Evolutionary conservation across 768 basidiomycete species (phyloP).

Genomic region (Collybia nuda): DNA sequence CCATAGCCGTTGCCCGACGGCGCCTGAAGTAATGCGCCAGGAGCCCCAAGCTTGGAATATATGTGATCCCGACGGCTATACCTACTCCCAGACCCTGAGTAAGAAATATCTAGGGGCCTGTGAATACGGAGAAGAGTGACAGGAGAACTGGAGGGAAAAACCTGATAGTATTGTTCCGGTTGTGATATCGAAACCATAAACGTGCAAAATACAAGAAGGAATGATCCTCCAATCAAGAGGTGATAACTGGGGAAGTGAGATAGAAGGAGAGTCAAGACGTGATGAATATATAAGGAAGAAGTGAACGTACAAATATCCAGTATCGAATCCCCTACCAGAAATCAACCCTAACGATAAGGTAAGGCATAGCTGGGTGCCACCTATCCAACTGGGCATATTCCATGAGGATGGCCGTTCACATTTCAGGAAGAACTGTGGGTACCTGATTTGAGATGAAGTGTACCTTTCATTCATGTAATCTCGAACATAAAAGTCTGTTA

Average conservation of each 20-base stretch:
- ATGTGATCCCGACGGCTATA: constrained; percentile 40
- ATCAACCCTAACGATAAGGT: constrained; percentile 42
- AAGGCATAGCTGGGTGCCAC: constrained; percentile 48
- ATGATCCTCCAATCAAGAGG: constrained; percentile 41
- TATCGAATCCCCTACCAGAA: constrained; percentile 49
- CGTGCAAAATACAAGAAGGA: constrained; percentile 39
- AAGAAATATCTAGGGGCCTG: constrained; percentile 33
- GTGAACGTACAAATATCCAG: constrained; percentile 46
- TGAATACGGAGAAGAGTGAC: too few species aligned
- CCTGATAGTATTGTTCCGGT: constrained; percentile 3
- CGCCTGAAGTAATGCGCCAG: constrained; percentile 44
- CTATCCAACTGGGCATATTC: constrained; percentile 34
- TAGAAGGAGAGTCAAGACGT: neutral
- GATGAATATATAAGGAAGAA: neutral
- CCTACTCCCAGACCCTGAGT: constrained; percentile 50
- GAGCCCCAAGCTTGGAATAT: constrained; percentile 43
- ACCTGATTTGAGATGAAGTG: constrained; percentile 36
- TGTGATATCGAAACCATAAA: constrained; percentile 5
- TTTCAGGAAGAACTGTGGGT: constrained; percentile 4
- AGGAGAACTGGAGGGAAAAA: too few species aligned
- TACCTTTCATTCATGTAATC: constrained; percentile 29
- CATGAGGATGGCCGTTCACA: neutral
- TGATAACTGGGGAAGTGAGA: constrained; percentile 29
- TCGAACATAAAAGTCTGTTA: constrained; percentile 28
- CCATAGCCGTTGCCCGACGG: constrained; percentile 44